Evolutionary conservation across 805 yeast genomes (phyloP).

Genomic region (Grigorovia humatica): DNA sequence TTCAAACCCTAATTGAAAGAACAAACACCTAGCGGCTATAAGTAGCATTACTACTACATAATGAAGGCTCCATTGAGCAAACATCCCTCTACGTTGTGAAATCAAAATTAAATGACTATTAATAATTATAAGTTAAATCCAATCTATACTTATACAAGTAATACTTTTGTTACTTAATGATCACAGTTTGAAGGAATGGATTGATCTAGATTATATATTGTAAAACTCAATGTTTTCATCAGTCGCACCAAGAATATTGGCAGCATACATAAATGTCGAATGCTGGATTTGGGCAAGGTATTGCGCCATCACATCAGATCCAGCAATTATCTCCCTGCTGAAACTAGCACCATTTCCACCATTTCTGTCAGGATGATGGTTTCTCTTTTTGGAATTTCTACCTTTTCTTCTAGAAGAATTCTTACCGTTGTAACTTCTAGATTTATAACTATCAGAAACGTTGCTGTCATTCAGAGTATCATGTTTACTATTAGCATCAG

Average conservation of each 20-base stretch:
- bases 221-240: conserved; percentile 26
- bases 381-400: not conserved
- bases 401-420: not conserved
- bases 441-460: not conserved
- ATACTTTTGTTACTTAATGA: no score
- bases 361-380: conserved; percentile 4
- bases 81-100: no score
- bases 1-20: no score
- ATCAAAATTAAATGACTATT: not conserved
- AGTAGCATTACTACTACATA: no score
- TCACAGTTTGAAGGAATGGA: no score
- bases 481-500: not conserved
- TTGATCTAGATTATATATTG: conserved; percentile 4
- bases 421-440: not conserved
- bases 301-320: conserved; percentile 71
- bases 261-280: conserved; percentile 45
- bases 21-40: no score
- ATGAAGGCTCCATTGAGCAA: no score
- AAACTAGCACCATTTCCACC: not conserved
- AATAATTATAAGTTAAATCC: no score
- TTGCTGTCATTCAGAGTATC: not conserved
- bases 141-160: not conserved
- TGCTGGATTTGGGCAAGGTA: conserved; percentile 65
- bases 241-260: conserved; percentile 42
- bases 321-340: conserved; percentile 30